Evolutionary conservation across 495 filamentous ascomycete species (phyloP).

Genomic region (Penicillium ucsense): DNA sequence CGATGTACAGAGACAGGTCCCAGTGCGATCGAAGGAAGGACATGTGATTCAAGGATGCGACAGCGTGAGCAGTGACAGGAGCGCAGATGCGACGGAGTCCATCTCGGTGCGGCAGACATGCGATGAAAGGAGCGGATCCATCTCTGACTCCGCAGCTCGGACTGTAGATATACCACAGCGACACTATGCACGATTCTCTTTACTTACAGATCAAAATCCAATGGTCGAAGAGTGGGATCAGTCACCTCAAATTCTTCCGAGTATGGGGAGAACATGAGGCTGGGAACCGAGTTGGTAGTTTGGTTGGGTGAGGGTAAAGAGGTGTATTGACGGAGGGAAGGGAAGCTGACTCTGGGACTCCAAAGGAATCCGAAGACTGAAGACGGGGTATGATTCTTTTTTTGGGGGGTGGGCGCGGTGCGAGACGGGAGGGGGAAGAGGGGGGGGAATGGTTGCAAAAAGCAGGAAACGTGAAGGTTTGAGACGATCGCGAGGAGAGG

Average conservation of each 20-base stretch:
- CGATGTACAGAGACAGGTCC: no score
- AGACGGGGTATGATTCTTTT: background rate
- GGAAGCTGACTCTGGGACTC: constrained; percentile 5
- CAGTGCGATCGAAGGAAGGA: no score
- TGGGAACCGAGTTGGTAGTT: constrained; percentile 7
- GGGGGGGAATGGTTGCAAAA: background rate
- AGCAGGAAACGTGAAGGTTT: background rate
- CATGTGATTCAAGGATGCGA: no score
- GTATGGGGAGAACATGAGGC: constrained; percentile 27
- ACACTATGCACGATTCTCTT: background rate
- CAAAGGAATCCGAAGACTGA: constrained; percentile 4
- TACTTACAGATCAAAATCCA: constrained; percentile 26
- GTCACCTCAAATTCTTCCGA: constrained; percentile 26
- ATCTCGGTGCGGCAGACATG: no score
- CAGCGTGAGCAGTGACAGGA: no score
- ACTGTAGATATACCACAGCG: no score
- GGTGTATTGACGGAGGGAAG: constrained; percentile 3
- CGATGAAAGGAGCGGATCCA: constrained; percentile 3
- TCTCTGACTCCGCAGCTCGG: no score
- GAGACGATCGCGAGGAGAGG: background rate
- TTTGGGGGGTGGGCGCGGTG: background rate
- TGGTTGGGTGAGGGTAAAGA: constrained; percentile 5
- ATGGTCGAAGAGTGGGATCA: constrained; percentile 23
- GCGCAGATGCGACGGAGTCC: constrained; percentile 2
- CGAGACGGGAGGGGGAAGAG: constrained; percentile 8